Percentiles rank a stretch among this genome's conserved stretches.
phyloP scores from a whole-genome alignment of 257 asterid species.

The Fraxinus excelsior region DNA sequence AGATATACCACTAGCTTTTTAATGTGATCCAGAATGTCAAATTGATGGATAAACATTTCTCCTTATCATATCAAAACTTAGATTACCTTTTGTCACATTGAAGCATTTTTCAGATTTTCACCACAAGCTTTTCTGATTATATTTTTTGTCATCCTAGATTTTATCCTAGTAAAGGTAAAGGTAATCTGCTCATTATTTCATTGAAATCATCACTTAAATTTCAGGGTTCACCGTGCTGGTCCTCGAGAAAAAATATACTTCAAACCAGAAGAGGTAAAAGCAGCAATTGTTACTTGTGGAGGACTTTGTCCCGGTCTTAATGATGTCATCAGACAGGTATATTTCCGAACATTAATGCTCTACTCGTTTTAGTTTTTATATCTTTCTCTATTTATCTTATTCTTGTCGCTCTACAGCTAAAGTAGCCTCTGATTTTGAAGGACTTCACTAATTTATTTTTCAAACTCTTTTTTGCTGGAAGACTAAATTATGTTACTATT shows the following conservation, averaged over 20 bases:
- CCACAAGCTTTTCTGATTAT: background rate
- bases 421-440: background rate
- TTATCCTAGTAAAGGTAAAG: background rate
- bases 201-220: background rate
- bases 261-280: conserved; percentile 88
- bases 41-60: background rate
- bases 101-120: conserved; percentile 2
- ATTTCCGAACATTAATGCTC: conserved; percentile 3
- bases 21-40: background rate
- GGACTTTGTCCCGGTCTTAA: conserved; percentile 98
- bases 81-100: background rate
- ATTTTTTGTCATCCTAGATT: background rate
- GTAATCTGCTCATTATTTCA: background rate
- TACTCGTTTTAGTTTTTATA: conserved; percentile 12
- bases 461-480: background rate
- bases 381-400: background rate
- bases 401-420: background rate
- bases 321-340: conserved; percentile 89
- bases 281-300: conserved; percentile 93
- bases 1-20: background rate
- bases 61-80: background rate
- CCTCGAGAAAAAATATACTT: conserved; percentile 82
- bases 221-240: conserved; percentile 96
- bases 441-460: conserved; percentile 1
- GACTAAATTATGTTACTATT: background rate